Base-by-base conservation (phyloP, 352 stramenopile species). In the Blastocystis sp. region DNA sequence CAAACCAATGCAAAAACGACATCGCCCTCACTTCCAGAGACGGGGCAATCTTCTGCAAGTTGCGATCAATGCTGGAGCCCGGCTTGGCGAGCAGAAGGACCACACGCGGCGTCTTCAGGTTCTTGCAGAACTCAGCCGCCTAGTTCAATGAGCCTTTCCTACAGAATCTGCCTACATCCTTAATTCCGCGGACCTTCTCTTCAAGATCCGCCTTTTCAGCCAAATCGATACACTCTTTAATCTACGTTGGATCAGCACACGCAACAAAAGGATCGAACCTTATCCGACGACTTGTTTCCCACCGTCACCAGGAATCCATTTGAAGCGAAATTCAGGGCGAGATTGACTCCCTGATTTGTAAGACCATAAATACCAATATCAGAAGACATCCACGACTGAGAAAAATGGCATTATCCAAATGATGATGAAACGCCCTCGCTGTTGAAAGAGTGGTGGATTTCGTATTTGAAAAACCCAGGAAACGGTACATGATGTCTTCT, bases 321-420 rank as follows among this genome's bases (percentile, higher is more conserved):
- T 67, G 57, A 67, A 44, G 57, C 57, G 32, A 67, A 44, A 67
- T 67, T 51, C 61, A 73, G 61, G 61, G 61, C 61, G 44, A 73
- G 38, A n/a, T 48, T 18, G 51, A 73, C 46, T n/a, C 61, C 61
- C 32, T 73, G 61, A 56, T 21, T 61, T 14, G 67, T 78, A 4
- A 78, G 48, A 59, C 67, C 67, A 61, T 78, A 78, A 78, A 78
- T 78, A 78, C 67, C 67, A 59, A 78, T 61, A 78, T 78, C 67
- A 59, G 67, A 78, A 78, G 67, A 78, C 67, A 78, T 78, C 57
- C 38, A 8, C 27, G n/a, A 46, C n/a, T n/a, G n/a, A n/a, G n/a
- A n/a, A n/a, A n/a, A n/a, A n/a, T n/a, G n/a, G n/a, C n/a, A n/a
- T 63, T 63, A 14, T 24, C 53, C n/a, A 63, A 16, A 63, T 63